Base-by-base conservation (phyloP, 192 early-diverging fungal species). In the Coemansia sp. region DNA sequence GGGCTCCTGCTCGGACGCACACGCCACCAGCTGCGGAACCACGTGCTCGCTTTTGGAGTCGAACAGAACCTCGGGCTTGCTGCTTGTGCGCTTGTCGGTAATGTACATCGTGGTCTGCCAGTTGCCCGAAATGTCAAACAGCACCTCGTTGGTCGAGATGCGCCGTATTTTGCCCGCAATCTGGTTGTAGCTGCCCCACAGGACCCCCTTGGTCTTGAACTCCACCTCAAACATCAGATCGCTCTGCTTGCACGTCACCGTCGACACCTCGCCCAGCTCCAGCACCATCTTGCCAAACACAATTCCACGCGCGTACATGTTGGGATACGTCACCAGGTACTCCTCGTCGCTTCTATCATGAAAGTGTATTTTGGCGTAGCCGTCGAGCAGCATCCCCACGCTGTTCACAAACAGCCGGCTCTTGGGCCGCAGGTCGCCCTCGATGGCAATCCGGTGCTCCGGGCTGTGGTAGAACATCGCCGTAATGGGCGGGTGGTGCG, bases 241-340 rank as follows among this genome's bases (percentile, higher is more conserved):
- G 56, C 78, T 81, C 56, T 91, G 80, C 31, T 76, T 54, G 66
- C 93, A 94, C 21, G 69, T 78, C 10, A 95, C 82, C 0, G 78
- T 76, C 4, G 86, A 86, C n/a, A 69, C 74, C 70, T 97, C 94
- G 38, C 92, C 94, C 36, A 95, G 78, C 68, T 97, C 94, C 45
- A 97, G 69, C 36, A 88, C 84, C 94, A 97, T 95, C 23, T 84
- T 95, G 23, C 94, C 94, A 74, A 96, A 90, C 57, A 96, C 48
- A 38, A 97, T 90, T 3, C 92, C 91, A 8, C 94, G 82, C 5
- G 92, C 94, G 65, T 95, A 97, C 53, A 95, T 83, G 68, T 97
- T 97, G 10, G 94, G 94, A 68, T 90, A 87, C 0, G 82, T 85
- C 53, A 97, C 85, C 32, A 82, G 65, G 76, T 94, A 95, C 30